Evolutionary conservation across 805 yeast species (phyloP).

Genomic region (Starmerella vaccinii): DNA sequence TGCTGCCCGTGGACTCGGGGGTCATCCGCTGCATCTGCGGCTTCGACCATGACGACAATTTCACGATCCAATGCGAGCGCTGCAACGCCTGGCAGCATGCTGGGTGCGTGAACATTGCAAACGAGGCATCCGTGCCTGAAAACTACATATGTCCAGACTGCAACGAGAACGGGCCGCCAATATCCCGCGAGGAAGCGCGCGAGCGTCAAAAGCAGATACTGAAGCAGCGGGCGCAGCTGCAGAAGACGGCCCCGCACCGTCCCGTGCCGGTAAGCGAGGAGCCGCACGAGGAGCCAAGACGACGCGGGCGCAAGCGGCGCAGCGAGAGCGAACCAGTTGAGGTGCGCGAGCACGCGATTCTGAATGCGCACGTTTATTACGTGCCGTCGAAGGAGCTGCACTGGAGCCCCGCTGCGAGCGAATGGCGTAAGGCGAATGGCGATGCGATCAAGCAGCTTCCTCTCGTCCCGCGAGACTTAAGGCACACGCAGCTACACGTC

Average conservation of each 20-base stretch:
- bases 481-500: neutral
- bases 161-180: constrained; percentile 38
- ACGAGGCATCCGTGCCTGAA: constrained; percentile 70
- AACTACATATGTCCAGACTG: constrained; percentile 72
- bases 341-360: neutral
- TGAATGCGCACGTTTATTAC: neutral
- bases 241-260: neutral
- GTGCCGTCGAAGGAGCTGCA: neutral
- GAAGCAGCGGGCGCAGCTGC: constrained; percentile 7
- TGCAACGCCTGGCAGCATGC: constrained; percentile 95
- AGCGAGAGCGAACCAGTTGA: neutral
- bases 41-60: constrained; percentile 83
- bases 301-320: constrained; percentile 10
- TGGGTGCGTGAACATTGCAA: constrained; percentile 68
- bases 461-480: constrained; percentile 4
- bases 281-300: constrained; percentile 9
- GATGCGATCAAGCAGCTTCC: neutral
- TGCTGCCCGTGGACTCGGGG: constrained; percentile 51
- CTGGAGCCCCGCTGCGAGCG: neutral
- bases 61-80: constrained; percentile 85
- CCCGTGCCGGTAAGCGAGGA: neutral
- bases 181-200: constrained; percentile 39
- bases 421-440: neutral
- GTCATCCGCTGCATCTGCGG: constrained; percentile 83
- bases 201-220: constrained; percentile 32